phyloP scores from a whole-genome alignment of 1,284 basidiomycete genomes.

The Abortiporus biennis region DNA sequence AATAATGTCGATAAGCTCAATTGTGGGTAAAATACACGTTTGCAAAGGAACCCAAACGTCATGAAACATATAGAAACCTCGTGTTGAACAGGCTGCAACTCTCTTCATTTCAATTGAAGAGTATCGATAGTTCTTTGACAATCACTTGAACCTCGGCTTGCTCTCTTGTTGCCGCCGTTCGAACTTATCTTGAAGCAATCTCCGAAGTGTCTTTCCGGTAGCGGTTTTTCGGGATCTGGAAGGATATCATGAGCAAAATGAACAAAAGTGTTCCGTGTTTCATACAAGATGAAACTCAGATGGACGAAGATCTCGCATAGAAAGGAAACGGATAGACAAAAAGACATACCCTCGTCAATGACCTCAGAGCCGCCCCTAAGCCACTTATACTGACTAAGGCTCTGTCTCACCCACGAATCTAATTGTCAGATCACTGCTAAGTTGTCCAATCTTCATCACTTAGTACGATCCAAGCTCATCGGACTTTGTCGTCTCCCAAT shows the following conservation, averaged over 20 bases:
- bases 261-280: too few species aligned
- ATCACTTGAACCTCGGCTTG: too few species aligned
- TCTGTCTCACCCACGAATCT: conserved; percentile 53
- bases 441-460: conserved; percentile 39
- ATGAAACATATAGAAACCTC: neutral
- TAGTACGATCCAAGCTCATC: conserved; percentile 70
- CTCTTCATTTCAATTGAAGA: too few species aligned
- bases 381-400: conserved; percentile 68
- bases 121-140: too few species aligned
- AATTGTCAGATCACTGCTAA: conserved; percentile 38
- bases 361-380: conserved; percentile 61
- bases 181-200: conserved; percentile 50
- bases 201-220: conserved; percentile 61
- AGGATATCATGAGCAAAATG: too few species aligned
- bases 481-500: conserved; percentile 60
- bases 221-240: conserved; percentile 64
- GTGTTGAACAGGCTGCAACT: neutral
- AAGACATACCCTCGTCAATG: conserved; percentile 49
- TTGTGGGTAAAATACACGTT: neutral
- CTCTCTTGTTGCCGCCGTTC: conserved; percentile 30
- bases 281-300: too few species aligned
- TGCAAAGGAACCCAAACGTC: neutral
- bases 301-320: too few species aligned
- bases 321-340: too few species aligned
- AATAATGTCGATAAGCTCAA: neutral